Evolutionary conservation across 768 basidiomycete genomes (phyloP), one percentile per base, ranked within the genome.

Genomic region (Naganishia vaughanmartiniae): DNA sequence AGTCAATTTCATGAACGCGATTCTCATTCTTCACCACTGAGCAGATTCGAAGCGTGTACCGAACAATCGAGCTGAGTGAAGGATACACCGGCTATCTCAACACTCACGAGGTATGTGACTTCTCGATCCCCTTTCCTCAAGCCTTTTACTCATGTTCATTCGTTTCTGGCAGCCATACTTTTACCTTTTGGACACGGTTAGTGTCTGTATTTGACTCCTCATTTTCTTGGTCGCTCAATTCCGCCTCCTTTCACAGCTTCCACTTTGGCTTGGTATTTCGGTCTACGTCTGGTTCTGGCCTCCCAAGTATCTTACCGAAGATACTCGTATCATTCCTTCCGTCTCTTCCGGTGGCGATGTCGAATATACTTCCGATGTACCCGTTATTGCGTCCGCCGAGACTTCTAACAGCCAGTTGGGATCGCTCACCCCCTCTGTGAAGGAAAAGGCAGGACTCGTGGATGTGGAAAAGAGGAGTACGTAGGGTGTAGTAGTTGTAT

Each of bases 81-180:
- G 80, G 80, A 24, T 81, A 78, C 66, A 77, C 77, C 24, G 80
- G 80, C 10, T 77, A 79, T 65, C 74, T 81, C 21, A 76, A 76
- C 11, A 80, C 79, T 1, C 76, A 78, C 71, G 80, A 81, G 67
- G 60, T 63, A 45, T 42, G 42, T 63, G 6, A 58, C 21, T 54
- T 24, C 31, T 66, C 19, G 21, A 28, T 36, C 1, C 5, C 54
- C 65, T 15, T 4, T n/a, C 30, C 28, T 4, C 1, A 17, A 53
- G 5, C n/a, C 28, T 17, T 19, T n/a, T 66, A 28, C 34, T 33
- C 48, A 66, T 31, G 28, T 34, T 34, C 11, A 2, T 14, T 54
- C 6, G 1, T 17, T 4, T 17, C 24, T n/a, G n/a, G 21, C n/a
- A 63, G 60, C 57, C 58, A n/a, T 81, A 74, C 70, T 78, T 79